Evolutionary conservation across 176 grass and related monocot genomes (phyloP).

Genomic region (Secale cereale): DNA sequence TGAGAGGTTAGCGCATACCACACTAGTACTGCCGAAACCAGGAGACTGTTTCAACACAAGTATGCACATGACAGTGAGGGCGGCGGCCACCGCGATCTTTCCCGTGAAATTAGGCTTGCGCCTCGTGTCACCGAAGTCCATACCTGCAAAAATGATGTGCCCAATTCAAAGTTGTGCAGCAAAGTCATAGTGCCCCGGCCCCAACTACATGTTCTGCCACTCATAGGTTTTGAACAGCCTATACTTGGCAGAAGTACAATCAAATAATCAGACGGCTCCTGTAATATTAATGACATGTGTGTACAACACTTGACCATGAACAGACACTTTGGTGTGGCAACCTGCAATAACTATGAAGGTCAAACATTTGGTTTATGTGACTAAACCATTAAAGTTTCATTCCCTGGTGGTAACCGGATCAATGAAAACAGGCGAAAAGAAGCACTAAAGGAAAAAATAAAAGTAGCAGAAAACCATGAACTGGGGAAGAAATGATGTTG

Average conservation of each 20-base stretch:
- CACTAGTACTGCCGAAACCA: conserved; percentile 41
- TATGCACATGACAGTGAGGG: conserved; percentile 63
- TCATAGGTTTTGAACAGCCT: background rate
- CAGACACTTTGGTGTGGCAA: background rate
- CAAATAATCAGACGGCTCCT: background rate
- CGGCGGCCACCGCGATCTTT: conserved; percentile 51
- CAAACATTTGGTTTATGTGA: background rate
- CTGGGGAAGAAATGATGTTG: background rate
- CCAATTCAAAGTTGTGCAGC: background rate
- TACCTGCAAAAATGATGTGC: conserved; percentile 25
- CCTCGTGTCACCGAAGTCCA: conserved; percentile 62
- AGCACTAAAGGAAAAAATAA: background rate
- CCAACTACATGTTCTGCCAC: background rate
- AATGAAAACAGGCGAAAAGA: background rate
- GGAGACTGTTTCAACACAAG: conserved; percentile 72
- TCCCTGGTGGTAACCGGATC: background rate
- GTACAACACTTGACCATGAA: background rate
- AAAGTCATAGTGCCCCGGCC: background rate
- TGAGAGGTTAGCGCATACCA: conserved; percentile 44
- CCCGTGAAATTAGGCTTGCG: conserved; percentile 65
- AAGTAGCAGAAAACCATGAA: background rate
- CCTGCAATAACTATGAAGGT: background rate
- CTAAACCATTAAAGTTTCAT: background rate
- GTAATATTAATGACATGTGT: background rate
- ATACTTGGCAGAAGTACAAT: background rate